These are phyloP conservation scores for Colletotrichum limetticola DNA, from an alignment of 2,329 filamentous ascomycete genomes.

Conservation along the genomic window DNA sequence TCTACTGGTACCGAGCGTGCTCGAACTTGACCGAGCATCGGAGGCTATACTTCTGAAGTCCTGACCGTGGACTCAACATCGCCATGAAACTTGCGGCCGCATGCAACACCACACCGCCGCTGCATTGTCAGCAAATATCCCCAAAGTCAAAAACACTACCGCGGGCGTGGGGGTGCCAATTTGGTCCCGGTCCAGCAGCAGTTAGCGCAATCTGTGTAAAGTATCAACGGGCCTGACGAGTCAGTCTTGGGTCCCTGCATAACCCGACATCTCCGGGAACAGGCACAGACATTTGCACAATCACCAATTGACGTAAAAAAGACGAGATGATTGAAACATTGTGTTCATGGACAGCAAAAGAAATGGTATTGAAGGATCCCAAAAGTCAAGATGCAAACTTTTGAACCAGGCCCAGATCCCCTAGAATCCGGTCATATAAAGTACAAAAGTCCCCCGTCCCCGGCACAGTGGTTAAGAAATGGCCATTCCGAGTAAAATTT, in stretches of 20 bases:
- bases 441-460: slow-evolving; percentile 43
- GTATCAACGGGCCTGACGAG: neutral
- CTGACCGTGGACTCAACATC: neutral
- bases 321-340: neutral
- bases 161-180: slow-evolving; percentile 1
- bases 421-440: slow-evolving; percentile 48
- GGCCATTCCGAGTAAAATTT: slow-evolving; percentile 25
- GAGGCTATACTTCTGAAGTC: neutral
- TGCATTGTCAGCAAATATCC: neutral
- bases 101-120: neutral
- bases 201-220: neutral
- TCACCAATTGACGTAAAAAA: neutral
- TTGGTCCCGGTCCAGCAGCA: neutral
- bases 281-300: neutral
- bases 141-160: neutral
- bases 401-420: slow-evolving; percentile 37
- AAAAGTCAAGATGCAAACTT: slow-evolving; percentile 37
- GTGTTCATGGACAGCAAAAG: slow-evolving; percentile 19
- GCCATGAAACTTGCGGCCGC: neutral
- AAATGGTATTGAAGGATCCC: slow-evolving; percentile 36
- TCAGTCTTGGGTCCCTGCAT: slow-evolving; percentile 11
- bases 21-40: neutral
- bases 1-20: neutral
- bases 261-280: neutral
- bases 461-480: slow-evolving; percentile 31